A percentile compares a stretch with the other conserved stretches of the same genome.
Conservation (phyloP, 306 rosid species). For the Datisca glomerata region DNA sequence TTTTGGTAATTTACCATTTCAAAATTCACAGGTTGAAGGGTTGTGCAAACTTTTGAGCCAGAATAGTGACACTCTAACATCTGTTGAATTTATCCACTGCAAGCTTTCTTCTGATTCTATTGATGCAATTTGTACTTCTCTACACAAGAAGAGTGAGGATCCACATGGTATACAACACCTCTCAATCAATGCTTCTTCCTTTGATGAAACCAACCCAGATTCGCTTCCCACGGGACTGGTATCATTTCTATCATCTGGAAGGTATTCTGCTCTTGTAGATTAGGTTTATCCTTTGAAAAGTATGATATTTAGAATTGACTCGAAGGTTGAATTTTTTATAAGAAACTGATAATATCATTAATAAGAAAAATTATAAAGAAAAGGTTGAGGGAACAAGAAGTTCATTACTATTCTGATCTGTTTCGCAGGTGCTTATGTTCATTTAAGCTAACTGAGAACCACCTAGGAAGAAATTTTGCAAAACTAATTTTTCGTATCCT, state of each 20-base stretch:
- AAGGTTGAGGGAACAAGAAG: too few species aligned
- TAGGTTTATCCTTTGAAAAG: not conserved
- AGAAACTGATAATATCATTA: too few species aligned
- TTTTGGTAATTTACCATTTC: too few species aligned
- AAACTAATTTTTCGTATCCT: constrained; percentile 41
- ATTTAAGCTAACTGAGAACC: constrained; percentile 45
- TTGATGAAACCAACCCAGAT: constrained; percentile 28
- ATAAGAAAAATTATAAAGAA: too few species aligned
- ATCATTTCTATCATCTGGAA: constrained; percentile 67
- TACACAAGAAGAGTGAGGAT: constrained; percentile 26
- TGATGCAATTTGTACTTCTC: constrained; percentile 43
- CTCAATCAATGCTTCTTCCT: constrained; percentile 42
- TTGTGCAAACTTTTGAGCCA: constrained; percentile 66
- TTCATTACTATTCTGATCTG: constrained; percentile 9
- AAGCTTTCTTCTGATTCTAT: constrained; percentile 39
- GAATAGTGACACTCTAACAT: constrained; percentile 51
- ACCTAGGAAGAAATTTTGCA: constrained; percentile 47
- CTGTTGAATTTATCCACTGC: constrained; percentile 74
- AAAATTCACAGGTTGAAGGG: constrained; percentile 51
- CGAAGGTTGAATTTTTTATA: too few species aligned
- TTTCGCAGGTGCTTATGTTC: constrained; percentile 54
- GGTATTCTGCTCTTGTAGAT: constrained; percentile 23
- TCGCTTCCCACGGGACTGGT: constrained; percentile 53
- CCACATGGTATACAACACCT: constrained; percentile 56
- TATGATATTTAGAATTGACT: too few species aligned